phyloP scores from a whole-genome alignment of 1,284 basidiomycete species.

The Sanghuangporus weigelae region DNA sequence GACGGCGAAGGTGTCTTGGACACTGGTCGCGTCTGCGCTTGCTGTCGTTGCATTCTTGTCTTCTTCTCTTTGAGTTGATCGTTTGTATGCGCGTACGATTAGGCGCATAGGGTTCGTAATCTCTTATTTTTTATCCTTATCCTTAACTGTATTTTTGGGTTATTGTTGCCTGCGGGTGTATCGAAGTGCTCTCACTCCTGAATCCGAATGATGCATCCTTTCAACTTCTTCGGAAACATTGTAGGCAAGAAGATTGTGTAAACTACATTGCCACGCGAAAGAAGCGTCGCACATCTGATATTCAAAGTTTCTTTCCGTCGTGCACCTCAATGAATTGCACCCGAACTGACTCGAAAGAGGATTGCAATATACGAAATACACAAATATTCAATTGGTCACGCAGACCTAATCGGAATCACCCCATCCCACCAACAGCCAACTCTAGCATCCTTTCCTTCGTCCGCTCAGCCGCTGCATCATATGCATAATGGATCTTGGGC shows the following conservation, averaged over 20 bases:
- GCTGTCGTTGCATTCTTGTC: background rate
- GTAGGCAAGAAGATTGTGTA: no score
- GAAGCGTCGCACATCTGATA: no score
- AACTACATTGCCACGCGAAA: no score
- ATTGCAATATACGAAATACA: background rate
- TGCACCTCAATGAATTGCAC: no score
- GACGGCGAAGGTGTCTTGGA: background rate
- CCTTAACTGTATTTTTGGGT: background rate
- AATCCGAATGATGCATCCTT: no score
- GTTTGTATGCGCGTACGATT: background rate
- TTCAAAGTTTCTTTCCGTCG: no score
- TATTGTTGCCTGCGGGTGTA: background rate
- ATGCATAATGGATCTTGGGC: constrained; percentile 51
- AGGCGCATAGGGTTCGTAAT: background rate
- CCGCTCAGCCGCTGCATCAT: constrained; percentile 77
- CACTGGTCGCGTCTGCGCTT: background rate
- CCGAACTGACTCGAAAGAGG: background rate
- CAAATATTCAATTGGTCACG: background rate
- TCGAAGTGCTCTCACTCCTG: background rate
- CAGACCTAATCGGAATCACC: background rate
- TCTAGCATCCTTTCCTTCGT: constrained; percentile 42
- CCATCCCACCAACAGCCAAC: background rate
- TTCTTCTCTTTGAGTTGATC: background rate
- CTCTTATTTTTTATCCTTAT: background rate
- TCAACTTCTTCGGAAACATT: no score